Percentiles rank a stretch among this genome's conserved stretches.
phyloP scores from a whole-genome alignment of 495 filamentous ascomycete species.

The Penicillium simplicissimum region DNA sequence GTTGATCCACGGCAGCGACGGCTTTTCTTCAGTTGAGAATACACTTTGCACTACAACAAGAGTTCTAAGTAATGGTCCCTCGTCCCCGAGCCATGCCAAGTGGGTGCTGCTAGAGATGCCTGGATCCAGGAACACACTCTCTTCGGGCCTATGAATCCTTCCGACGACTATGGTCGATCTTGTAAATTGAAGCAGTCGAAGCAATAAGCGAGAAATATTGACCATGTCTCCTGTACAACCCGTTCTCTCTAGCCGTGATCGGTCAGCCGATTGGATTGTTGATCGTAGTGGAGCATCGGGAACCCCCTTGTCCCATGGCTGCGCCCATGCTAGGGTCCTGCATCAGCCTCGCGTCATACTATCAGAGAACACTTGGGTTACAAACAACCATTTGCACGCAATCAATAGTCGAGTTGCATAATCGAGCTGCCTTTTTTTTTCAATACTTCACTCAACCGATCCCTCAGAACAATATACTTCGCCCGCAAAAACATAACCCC shows the following conservation, averaged over 20 bases:
- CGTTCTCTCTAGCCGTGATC: conserved; percentile 4
- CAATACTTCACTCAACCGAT: not conserved
- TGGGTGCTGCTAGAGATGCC: not conserved
- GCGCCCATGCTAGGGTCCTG: conserved; percentile 5
- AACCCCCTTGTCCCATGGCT: conserved; percentile 1
- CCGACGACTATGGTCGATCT: not conserved
- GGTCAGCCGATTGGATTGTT: not conserved
- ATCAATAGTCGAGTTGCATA: not conserved
- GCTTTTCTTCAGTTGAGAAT: conserved; percentile 38
- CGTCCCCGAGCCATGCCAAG: not conserved
- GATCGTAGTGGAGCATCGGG: conserved; percentile 10
- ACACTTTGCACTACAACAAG: not conserved
- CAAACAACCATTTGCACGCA: not conserved
- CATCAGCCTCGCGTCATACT: not conserved
- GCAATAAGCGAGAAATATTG: not conserved
- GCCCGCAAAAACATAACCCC: not conserved
- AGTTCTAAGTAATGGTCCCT: not conserved
- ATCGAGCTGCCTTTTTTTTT: not conserved
- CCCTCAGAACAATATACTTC: not conserved
- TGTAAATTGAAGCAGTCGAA: not conserved
- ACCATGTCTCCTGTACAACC: not conserved
- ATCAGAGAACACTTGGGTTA: not conserved
- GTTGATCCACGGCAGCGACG: conserved; percentile 41
- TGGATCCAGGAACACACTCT: too few relatives aligned
- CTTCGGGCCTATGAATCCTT: not conserved